Conservation (phyloP, 768 basidiomycete species). For the Pisolithus tinctorius region DNA sequence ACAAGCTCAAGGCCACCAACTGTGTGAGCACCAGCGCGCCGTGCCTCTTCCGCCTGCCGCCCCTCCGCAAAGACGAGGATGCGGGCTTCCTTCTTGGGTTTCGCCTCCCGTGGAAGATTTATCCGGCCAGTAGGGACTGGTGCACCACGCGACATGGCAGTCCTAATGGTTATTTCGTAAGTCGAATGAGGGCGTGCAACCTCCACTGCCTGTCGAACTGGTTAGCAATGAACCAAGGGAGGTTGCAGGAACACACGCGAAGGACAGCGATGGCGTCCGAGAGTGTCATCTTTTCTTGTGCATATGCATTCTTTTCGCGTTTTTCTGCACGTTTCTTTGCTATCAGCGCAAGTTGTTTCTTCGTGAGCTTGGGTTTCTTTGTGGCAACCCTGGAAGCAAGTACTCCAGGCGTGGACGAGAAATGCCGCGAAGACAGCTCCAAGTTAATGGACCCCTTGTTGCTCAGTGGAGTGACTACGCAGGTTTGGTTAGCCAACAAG, state of each 20-base stretch:
- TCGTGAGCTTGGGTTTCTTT: slow-evolving; percentile 56
- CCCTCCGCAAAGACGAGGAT: slow-evolving; percentile 95
- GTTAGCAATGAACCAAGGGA: not conserved
- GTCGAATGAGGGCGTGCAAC: slow-evolving; percentile 69
- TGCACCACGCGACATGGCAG: slow-evolving; percentile 69
- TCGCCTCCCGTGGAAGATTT: slow-evolving; percentile 75
- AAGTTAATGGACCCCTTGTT: not conserved
- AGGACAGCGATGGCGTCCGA: slow-evolving; percentile 62
- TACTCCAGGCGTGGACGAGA: slow-evolving; percentile 44
- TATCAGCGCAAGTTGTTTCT: slow-evolving; percentile 65
- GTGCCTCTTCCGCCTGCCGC: slow-evolving; percentile 73
- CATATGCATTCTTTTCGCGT: slow-evolving; percentile 49
- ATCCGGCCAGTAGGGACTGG: slow-evolving; percentile 88
- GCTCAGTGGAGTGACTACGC: not conserved
- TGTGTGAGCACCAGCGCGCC: slow-evolving; percentile 79
- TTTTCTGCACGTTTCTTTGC: slow-evolving; percentile 51
- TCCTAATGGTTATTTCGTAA: slow-evolving; percentile 77
- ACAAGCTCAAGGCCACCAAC: slow-evolving; percentile 89
- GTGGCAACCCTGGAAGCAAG: slow-evolving; percentile 44
- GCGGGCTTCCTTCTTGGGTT: slow-evolving; percentile 59
- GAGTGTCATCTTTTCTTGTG: slow-evolving; percentile 60
- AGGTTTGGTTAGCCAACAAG: slow-evolving; percentile 8
- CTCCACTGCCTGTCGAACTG: slow-evolving; percentile 62
- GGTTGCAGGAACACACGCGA: slow-evolving; percentile 42
- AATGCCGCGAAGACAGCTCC: slow-evolving; percentile 23